Conservation (phyloP, 129 eudicot genomes). For the Solidago caesia region DNA sequence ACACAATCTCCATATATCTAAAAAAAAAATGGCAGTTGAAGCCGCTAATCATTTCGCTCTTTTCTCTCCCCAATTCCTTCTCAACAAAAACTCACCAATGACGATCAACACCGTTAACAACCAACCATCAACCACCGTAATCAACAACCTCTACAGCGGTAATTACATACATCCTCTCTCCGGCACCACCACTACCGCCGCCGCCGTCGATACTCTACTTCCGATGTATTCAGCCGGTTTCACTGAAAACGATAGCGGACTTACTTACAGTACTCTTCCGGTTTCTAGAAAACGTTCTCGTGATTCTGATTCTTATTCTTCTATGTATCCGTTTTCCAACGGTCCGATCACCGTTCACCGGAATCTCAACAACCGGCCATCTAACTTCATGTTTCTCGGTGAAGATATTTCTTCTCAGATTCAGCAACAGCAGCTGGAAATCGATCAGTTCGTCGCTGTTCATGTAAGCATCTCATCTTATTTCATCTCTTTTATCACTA, state of each 20-base stretch:
- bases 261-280: slow-evolving; percentile 1
- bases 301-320: neutral
- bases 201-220: neutral
- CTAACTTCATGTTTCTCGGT: slow-evolving; percentile 11
- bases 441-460: slow-evolving; percentile 35
- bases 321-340: neutral
- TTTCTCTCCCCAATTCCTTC: slow-evolving; percentile 8
- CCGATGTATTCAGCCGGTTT: slow-evolving; percentile 31
- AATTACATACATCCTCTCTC: slow-evolving; percentile 14
- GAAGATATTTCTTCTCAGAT: slow-evolving; percentile 35
- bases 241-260: neutral
- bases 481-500: too few species aligned
- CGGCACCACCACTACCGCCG: slow-evolving; percentile 14
- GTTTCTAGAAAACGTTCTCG: slow-evolving; percentile 29
- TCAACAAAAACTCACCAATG: slow-evolving; percentile 21
- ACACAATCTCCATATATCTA: neutral
- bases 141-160: slow-evolving; percentile 3
- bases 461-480: slow-evolving; percentile 41
- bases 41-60: neutral
- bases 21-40: slow-evolving; percentile 10
- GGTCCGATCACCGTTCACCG: neutral
- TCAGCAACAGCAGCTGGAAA: slow-evolving; percentile 40
- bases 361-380: neutral
- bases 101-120: slow-evolving; percentile 6
- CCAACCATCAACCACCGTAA: neutral